These are phyloP conservation scores for Naganishia vaughanmartiniae DNA, from an alignment of 768 basidiomycete species.

Conservation along the genomic window DNA sequence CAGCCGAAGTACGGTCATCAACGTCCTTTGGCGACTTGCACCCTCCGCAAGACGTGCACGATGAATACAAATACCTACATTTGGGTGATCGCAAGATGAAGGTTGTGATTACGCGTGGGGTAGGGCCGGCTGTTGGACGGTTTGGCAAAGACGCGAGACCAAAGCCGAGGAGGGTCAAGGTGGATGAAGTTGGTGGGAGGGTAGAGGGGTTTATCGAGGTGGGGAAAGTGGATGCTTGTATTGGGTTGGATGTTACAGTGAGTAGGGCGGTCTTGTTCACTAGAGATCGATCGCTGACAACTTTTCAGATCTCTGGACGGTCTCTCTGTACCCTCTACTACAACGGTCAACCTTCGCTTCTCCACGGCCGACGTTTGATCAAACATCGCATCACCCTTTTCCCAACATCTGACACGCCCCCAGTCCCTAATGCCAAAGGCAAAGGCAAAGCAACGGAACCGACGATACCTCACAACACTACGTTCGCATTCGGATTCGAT, in stretches of 20 bases:
- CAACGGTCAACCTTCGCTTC: conserved; percentile 16
- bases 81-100: conserved; percentile 22
- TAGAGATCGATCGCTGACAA: neutral
- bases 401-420: neutral
- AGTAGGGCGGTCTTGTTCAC: neutral
- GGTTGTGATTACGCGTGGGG: conserved; percentile 4
- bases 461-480: conserved; percentile 13
- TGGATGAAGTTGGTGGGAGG: conserved; percentile 6
- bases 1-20: neutral
- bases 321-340: conserved; percentile 15
- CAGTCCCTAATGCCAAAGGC: neutral
- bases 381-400: conserved; percentile 6
- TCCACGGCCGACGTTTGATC: neutral
- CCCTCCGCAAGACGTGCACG: conserved; percentile 8
- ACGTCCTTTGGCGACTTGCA: conserved; percentile 4
- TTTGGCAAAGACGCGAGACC: conserved; percentile 20
- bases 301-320: conserved; percentile 4
- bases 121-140: conserved; percentile 9
- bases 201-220: conserved; percentile 17
- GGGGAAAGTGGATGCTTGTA: conserved; percentile 18
- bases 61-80: conserved; percentile 17
- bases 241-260: conserved; percentile 6
- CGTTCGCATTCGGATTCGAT: conserved; percentile 17
- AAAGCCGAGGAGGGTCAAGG: conserved; percentile 10
- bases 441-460: conserved; percentile 10